phyloP scores from a whole-genome alignment of 106 monocot species.

The Iris macrosiphon region DNA sequence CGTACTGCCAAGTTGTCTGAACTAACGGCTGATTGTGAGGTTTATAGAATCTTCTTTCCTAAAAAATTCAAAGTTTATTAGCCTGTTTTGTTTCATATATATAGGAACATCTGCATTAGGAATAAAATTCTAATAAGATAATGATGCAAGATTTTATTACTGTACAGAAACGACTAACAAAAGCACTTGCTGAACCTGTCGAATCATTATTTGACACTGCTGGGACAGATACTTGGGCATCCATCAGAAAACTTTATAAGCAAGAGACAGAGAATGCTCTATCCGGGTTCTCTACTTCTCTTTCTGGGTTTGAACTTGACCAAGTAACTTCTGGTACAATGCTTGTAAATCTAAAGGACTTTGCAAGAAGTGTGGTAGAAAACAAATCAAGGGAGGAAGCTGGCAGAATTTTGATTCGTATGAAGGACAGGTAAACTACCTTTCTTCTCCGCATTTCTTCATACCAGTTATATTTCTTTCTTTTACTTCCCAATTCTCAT shows the following conservation, averaged over 20 bases:
- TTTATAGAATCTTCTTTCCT: not conserved
- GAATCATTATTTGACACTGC: conserved; percentile 43
- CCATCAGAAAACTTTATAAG: conserved; percentile 50
- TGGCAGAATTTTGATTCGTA: conserved; percentile 46
- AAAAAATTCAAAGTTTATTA: not conserved
- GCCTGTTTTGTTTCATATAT: too few relatives aligned
- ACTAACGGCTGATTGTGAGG: conserved; percentile 43
- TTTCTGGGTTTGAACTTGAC: conserved; percentile 66
- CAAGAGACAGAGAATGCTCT: conserved; percentile 36
- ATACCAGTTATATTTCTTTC: not conserved
- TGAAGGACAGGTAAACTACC: conserved; percentile 60
- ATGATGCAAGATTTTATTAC: not conserved
- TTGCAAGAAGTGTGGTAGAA: conserved; percentile 47
- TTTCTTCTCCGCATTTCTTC: conserved; percentile 5
- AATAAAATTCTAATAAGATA: not conserved
- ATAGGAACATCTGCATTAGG: too few relatives aligned
- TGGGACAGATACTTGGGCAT: conserved; percentile 51
- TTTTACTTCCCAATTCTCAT: not conserved
- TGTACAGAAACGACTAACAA: conserved; percentile 39
- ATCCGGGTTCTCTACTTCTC: conserved; percentile 27
- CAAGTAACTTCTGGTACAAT: conserved; percentile 22
- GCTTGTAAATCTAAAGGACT: conserved; percentile 38
- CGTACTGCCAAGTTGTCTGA: conserved; percentile 32
- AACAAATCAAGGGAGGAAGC: conserved; percentile 72
- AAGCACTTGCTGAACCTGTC: conserved; percentile 48